phyloP scores from a whole-genome alignment of 2,329 filamentous ascomycete genomes.

The Colletotrichum sp. region DNA sequence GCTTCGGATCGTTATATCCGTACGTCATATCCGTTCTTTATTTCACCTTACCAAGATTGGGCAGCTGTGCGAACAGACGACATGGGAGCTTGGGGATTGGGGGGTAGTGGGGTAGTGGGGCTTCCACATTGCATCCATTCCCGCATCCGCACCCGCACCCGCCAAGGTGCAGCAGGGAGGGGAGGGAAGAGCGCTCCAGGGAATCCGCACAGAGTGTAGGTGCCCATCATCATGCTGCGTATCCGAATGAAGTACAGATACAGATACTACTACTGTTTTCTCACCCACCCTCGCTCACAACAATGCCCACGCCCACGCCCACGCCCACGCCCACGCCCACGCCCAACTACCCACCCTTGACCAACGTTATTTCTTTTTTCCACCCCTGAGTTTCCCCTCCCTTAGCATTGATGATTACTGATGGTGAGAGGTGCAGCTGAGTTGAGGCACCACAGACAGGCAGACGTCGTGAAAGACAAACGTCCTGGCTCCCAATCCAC shows the following conservation, averaged over 20 bases:
- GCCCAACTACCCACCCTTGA: neutral
- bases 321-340: neutral
- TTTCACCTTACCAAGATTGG: neutral
- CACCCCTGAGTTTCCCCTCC: neutral
- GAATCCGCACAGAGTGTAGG: neutral
- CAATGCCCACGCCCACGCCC: neutral
- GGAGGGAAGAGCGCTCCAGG: neutral
- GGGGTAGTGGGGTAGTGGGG: neutral
- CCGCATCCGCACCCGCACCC: neutral
- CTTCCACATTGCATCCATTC: neutral
- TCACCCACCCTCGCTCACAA: neutral
- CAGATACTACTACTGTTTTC: neutral
- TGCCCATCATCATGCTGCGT: neutral
- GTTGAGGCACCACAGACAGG: neutral
- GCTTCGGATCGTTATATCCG: neutral
- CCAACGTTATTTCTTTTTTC: neutral
- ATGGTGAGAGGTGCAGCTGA: neutral
- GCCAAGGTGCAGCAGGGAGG: neutral
- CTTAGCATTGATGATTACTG: neutral
- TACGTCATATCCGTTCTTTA: conserved; percentile 4
- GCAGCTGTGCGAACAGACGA: conserved; percentile 12
- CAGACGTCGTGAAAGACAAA: neutral
- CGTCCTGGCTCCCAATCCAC: neutral
- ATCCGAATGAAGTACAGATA: neutral
- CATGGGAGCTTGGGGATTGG: neutral